These are phyloP conservation scores for Starmerella bombi DNA, from an alignment of 805 yeast species.

Conservation along the genomic window DNA sequence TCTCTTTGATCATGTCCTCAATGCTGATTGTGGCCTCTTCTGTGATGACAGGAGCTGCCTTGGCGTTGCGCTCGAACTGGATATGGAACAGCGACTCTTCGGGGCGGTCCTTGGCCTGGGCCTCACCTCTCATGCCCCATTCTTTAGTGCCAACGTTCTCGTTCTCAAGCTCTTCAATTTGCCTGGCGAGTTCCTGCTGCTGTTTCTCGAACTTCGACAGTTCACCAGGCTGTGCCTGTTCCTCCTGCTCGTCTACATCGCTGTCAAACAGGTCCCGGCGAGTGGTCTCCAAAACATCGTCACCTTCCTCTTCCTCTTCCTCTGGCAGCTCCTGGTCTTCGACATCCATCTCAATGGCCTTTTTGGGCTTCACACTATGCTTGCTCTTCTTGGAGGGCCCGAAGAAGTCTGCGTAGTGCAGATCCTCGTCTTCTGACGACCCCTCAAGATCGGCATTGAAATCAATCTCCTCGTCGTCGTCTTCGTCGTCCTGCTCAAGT, in stretches of 20 bases:
- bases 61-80: slow-evolving; percentile 84
- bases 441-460: slow-evolving; percentile 33
- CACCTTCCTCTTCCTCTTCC: slow-evolving; percentile 22
- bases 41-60: slow-evolving; percentile 92
- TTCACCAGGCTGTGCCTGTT: slow-evolving; percentile 35
- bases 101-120: slow-evolving; percentile 66
- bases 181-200: slow-evolving; percentile 60
- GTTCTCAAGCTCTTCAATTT: slow-evolving; percentile 65
- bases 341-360: slow-evolving; percentile 9
- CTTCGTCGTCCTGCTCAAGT: slow-evolving; percentile 38
- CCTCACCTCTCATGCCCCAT: slow-evolving; percentile 94
- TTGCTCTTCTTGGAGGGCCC: slow-evolving; percentile 27
- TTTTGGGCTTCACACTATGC: slow-evolving; percentile 4
- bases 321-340: slow-evolving; percentile 9
- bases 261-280: slow-evolving; percentile 31
- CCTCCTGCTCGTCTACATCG: slow-evolving; percentile 47
- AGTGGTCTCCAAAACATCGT: slow-evolving; percentile 24
- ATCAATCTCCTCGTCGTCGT: slow-evolving; percentile 37
- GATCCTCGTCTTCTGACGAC: slow-evolving; percentile 35
- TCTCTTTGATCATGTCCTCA: slow-evolving; percentile 76
- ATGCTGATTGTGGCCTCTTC: slow-evolving; percentile 72
- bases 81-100: slow-evolving; percentile 68
- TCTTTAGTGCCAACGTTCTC: slow-evolving; percentile 82
- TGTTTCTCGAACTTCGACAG: slow-evolving; percentile 74
- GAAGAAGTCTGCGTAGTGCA: slow-evolving; percentile 31